Evolutionary conservation across 2,329 filamentous ascomycete species (phyloP), one percentile per base, ranked within the genome.

Genomic region (Pseudogymnoascus sp.): DNA sequence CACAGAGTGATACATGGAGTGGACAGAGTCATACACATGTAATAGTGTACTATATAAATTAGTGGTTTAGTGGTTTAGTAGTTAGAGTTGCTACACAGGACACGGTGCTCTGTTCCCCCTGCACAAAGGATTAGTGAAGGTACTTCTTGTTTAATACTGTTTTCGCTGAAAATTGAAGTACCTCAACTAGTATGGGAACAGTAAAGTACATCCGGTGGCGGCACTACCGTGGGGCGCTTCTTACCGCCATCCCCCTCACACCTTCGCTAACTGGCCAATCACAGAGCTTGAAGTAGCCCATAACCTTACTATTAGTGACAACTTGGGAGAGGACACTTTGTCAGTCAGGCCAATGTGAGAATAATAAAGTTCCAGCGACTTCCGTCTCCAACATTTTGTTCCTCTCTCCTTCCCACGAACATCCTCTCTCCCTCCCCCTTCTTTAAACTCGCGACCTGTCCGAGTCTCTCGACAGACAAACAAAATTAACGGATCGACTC

Each of bases 311-410:
- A 57, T 57, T 57, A 57, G 50, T 57, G 50, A 57, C 50, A 57
- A 57, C 50, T 57, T 33, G 50, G 50, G 50, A 57, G 50, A 57
- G 50, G 50, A 57, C 50, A 57, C 50, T 57, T 57, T 57, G 50
- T 57, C 50, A 57, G 50, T 57, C 50, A 57, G 50, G 50, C 50
- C 50, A 57, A 57, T 57, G 50, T 57, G 50, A 57, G 50, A 57
- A 57, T 57, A 57, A 57, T 57, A 57, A 57, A 57, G 50, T 57
- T 57, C 50, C 50, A 57, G 50, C 50, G 28, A 57, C 50, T 57
- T 57, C 72, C 73, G 70, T 66, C 69, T 66, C 62, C 62, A 40
- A 40, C 50, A 7, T 57, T 57, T 57, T 57, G 50, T 57, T 33
- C 50, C 17, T 35, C 28, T 35, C 50, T 57, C 50, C 50, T 57